Percentiles rank a stretch among this genome's conserved stretches.
Conservation (phyloP, 2,329 filamentous ascomycete species). For the Aureobasidium musti region DNA sequence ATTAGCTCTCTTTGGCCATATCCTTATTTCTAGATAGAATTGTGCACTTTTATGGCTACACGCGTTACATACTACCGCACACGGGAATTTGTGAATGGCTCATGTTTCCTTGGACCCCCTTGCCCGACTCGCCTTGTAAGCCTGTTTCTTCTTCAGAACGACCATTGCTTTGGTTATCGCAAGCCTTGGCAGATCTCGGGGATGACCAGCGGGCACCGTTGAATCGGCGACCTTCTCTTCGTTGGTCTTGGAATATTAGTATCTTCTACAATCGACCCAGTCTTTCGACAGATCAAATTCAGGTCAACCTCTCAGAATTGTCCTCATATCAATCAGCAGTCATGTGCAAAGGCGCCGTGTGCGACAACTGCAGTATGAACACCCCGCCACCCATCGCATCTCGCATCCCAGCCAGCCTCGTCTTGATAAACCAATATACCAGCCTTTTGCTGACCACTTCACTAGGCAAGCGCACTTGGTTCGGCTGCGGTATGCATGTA, state of each 20-base stretch:
- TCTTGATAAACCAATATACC: constrained; percentile 29
- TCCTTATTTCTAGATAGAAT: too few relatives aligned
- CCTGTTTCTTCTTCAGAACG: background rate
- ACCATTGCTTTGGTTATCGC: background rate
- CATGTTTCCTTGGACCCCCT: too few relatives aligned
- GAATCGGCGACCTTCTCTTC: constrained; percentile 12
- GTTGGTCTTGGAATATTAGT: background rate
- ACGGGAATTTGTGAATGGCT: too few relatives aligned
- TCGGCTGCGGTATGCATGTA: constrained; percentile 40
- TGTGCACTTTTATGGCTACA: too few relatives aligned
- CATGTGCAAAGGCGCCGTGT: constrained; percentile 69
- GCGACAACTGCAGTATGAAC: constrained; percentile 59
- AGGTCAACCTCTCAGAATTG: too few relatives aligned
- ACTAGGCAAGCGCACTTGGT: constrained; percentile 41
- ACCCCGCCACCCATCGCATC: constrained; percentile 10
- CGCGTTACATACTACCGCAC: too few relatives aligned
- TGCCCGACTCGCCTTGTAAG: background rate
- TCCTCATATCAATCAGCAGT: background rate
- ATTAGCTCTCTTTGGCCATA: too few relatives aligned
- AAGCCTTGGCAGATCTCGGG: constrained; percentile 7
- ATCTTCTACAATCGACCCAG: background rate
- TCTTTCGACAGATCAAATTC: background rate
- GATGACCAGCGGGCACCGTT: constrained; percentile 13
- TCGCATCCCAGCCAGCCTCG: constrained; percentile 23
- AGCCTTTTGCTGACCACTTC: constrained; percentile 17